phyloP scores from a whole-genome alignment of 352 stramenopile genomes.

The Phytophthora europaea region DNA sequence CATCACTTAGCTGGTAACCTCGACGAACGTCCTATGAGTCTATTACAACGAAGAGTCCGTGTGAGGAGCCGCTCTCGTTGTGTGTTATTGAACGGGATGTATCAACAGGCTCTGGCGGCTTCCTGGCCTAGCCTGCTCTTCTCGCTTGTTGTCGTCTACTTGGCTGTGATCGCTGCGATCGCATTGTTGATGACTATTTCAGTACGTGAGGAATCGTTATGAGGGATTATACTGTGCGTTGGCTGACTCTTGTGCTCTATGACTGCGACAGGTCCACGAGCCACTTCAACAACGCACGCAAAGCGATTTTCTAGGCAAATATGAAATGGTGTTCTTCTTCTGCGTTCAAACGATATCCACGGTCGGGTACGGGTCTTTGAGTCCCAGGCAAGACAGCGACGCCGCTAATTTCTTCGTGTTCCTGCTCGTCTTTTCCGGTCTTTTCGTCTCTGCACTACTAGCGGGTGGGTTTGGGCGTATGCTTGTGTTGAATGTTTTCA shows the following conservation, averaged over 20 bases:
- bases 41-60: constrained; percentile 44
- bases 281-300: constrained; percentile 27
- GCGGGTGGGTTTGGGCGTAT: constrained; percentile 40
- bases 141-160: constrained; percentile 50
- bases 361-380: constrained; percentile 60
- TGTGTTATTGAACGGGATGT: constrained; percentile 57
- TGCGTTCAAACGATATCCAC: constrained; percentile 74
- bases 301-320: constrained; percentile 24
- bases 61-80: constrained; percentile 58
- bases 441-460: constrained; percentile 60
- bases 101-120: constrained; percentile 59
- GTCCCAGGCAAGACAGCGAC: constrained; percentile 54
- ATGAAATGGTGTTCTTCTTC: constrained; percentile 63
- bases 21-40: constrained; percentile 47
- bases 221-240: neutral
- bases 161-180: constrained; percentile 47
- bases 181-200: constrained; percentile 54
- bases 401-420: constrained; percentile 74
- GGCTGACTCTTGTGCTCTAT: neutral
- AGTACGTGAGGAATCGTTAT: constrained; percentile 33
- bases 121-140: constrained; percentile 56
- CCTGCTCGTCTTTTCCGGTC: constrained; percentile 51
- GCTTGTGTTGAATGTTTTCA: neutral
- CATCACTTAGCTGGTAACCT: constrained; percentile 21
- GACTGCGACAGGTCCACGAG: constrained; percentile 14